Base-by-base conservation (phyloP, 305 asterid genomes). In the Plantago coronopus region DNA sequence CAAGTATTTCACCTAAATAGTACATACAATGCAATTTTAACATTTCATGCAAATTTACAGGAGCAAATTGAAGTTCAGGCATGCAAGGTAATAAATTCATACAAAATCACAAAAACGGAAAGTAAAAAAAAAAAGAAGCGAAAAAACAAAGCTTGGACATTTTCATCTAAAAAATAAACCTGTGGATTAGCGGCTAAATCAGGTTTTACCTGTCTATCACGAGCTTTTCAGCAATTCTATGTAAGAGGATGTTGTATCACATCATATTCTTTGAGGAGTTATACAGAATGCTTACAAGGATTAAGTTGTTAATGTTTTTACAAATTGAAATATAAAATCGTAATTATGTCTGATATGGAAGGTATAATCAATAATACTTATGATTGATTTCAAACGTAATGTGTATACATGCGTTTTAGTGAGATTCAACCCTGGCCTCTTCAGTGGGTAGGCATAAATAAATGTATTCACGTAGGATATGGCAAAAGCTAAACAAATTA, bases 1-100 rank as follows among this genome's bases (percentile, higher is more conserved):
- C 86, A 78, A 91, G 95, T 66, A 84, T 73, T 77, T 88, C 98
- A 57, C 98, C 98, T 91, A 63, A 56, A n/a, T n/a, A n/a, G n/a
- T n/a, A n/a, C n/a, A n/a, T 20, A 61, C 57, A 55, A 64, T 69
- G 20, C 63, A 40, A 15, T 15, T 34, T 15, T 22, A 50, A 50
- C 9, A 9, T 45, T 17, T 17, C 19, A 61, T 47, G 56, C 42
- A 49, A 31, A 17, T 34, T 6, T 38, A 14, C 22, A 59, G 25
- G 47, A 47, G 8, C 40, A 68, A 38, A 17, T 34, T 38, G 51
- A 61, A n/a, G 60, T 17, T 57, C 34, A 12, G 44, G 14, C 49
- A 45, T 45, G 20, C 49, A 17, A 45, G 49, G 12, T 38, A 38
- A 38, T 38, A 11, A n/a, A 11, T 38, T 11, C 43, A 11, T 2